These are phyloP conservation scores for Cyclotella choctawhatcheeana DNA, from an alignment of 108 stramenopile genomes.

Conservation along the genomic window DNA sequence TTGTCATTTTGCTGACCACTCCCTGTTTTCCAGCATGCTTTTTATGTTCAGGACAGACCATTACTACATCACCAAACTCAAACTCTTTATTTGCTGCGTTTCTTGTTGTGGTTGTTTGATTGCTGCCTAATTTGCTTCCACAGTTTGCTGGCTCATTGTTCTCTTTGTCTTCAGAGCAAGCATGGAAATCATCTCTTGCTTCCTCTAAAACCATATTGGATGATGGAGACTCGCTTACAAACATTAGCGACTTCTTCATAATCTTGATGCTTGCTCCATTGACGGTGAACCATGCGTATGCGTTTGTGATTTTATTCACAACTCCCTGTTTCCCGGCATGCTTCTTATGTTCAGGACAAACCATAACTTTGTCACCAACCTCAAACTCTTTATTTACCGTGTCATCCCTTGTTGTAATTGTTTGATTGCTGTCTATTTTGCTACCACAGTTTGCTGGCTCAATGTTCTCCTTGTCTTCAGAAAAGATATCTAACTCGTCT, in stretches of 20 bases:
- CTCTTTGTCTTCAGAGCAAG: neutral
- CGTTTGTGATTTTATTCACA: neutral
- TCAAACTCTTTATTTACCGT: neutral
- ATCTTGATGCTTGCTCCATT: no score
- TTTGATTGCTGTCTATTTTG: neutral
- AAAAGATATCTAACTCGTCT: no score
- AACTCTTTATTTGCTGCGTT: neutral
- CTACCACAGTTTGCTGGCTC: no score
- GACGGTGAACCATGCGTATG: neutral
- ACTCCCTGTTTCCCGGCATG: neutral
- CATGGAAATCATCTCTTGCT: no score
- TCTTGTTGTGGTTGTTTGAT: neutral
- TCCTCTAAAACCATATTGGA: no score
- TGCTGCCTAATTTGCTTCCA: no score
- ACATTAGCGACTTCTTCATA: no score
- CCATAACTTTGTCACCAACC: neutral
- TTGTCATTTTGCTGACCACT: neutral
- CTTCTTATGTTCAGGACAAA: neutral
- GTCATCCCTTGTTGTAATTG: neutral
- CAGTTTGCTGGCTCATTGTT: no score
- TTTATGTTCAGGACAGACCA: neutral
- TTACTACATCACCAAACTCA: neutral
- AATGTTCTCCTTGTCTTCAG: neutral
- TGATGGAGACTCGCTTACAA: no score
- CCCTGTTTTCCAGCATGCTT: conserved; percentile 6